Base-by-base conservation (phyloP, 305 asterid genomes). In the Fraxinus angustifolia region DNA sequence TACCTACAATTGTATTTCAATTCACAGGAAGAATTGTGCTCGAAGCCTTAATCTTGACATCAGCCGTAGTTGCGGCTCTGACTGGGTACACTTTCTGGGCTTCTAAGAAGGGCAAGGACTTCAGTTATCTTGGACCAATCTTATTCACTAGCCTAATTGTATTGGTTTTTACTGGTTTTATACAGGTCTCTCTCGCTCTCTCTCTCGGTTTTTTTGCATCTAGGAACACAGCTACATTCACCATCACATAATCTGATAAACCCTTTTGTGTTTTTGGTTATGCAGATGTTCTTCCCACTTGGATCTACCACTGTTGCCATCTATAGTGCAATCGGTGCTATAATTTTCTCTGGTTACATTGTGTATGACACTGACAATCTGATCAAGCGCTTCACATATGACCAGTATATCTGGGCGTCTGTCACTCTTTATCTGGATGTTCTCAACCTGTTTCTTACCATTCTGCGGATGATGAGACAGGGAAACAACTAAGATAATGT, bases 11-110 rank as follows among this genome's bases (percentile, higher is more conserved):
- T 28, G 26, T 38, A 23, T 60, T 77, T 73, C 33, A 68, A 50
- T 42, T 77, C 74, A 16, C 97, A 96, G 98, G 98, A 86, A 88
- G 84, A 85, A 88, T 93, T 77, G 98, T 94, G 88, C 97, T 96
- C 11, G 94, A 94, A 85, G 98, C 98, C 77, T 85, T 93, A 73
- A 82, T 92, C 88, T 78, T 96, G 91, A 96, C 99, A 71, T 92
- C 97, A 8, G 95, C 96, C 21, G 98, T 96, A 73, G 97, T 94
- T 85, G 78, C 88, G 31, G 97, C 94, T 71, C 90, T 96, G 78
- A 96, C 97, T 67, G 93, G 92, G 12, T 96, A 96, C 82, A 96
- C 99, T 68, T 96, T 96, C 93, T 96, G 98, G 99, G 99, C 99
- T 86, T 82, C 97, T 40, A 93, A 85, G 93, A 96, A 86, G 91